These are phyloP conservation scores for Capsella bursapastoris DNA, from an alignment of 345 rosid genomes.

Conservation along the genomic window DNA sequence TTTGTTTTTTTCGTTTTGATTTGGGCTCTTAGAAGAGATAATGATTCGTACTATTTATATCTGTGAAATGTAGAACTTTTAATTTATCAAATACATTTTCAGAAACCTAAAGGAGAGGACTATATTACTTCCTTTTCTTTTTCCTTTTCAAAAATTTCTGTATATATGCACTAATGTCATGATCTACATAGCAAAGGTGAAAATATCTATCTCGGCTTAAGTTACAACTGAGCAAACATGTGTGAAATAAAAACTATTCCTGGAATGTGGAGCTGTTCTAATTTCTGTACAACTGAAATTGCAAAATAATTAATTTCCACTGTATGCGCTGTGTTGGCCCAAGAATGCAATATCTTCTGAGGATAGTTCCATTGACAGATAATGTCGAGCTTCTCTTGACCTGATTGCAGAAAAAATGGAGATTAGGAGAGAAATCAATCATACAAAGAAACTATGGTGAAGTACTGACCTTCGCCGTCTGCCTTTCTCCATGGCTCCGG, in stretches of 20 bases:
- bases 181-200: background rate
- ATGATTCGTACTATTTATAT: conserved; percentile 38
- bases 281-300: conserved; percentile 32
- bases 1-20: conserved; percentile 32
- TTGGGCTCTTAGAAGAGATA: conserved; percentile 33
- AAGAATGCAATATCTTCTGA: conserved; percentile 71
- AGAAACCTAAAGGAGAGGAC: background rate
- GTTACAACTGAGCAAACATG: background rate
- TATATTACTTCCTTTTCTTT: background rate
- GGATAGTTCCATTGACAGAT: conserved; percentile 66
- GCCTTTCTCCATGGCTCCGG: conserved; percentile 44
- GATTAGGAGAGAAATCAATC: conserved; percentile 23
- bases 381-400: conserved; percentile 65
- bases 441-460: conserved; percentile 6
- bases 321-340: conserved; percentile 48
- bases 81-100: conserved; percentile 34
- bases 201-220: conserved; percentile 5
- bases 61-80: conserved; percentile 36
- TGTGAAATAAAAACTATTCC: conserved; percentile 20
- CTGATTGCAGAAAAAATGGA: conserved; percentile 45
- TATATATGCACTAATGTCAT: conserved; percentile 16
- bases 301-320: conserved; percentile 35
- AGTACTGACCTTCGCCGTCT: conserved; percentile 58
- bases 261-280: conserved; percentile 18
- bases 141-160: background rate